These are phyloP conservation scores for Mikania micrantha DNA, from an alignment of 129 eudicot species.

Conservation along the genomic window DNA sequence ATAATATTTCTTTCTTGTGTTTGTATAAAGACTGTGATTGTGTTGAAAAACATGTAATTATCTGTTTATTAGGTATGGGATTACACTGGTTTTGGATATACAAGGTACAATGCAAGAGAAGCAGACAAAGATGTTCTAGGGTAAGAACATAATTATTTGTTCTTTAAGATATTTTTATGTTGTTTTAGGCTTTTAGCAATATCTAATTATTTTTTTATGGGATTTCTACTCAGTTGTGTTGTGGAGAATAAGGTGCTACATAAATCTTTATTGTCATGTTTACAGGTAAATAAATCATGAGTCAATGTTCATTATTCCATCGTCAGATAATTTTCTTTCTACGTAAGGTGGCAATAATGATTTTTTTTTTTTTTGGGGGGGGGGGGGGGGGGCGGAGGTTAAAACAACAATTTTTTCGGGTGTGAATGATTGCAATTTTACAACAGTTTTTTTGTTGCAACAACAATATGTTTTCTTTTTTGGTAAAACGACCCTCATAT, in stretches of 20 bases:
- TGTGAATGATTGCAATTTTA: too few species aligned
- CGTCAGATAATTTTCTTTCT: neutral
- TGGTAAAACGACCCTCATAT: too few species aligned
- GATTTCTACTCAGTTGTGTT: slow-evolving; percentile 52
- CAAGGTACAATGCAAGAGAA: slow-evolving; percentile 87
- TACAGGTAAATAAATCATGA: slow-evolving; percentile 45
- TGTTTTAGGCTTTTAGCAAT: neutral
- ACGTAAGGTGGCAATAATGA: neutral
- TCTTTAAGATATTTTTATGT: neutral
- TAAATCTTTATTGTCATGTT: slow-evolving; percentile 61
- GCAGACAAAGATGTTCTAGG: slow-evolving; percentile 74
- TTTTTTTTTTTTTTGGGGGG: neutral
- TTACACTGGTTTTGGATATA: slow-evolving; percentile 90
- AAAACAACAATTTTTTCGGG: neutral
- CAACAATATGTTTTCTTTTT: too few species aligned
- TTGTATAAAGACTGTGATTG: neutral
- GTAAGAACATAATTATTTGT: slow-evolving; percentile 35
- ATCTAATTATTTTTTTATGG: slow-evolving; percentile 18
- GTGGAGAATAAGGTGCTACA: slow-evolving; percentile 98
- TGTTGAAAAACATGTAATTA: neutral
- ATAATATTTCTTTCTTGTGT: neutral
- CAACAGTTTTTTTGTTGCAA: too few species aligned
- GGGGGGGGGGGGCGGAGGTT: neutral
- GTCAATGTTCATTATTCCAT: neutral
- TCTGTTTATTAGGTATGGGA: slow-evolving; percentile 73